A percentile compares a stretch with the other conserved stretches of the same genome.
Evolutionary conservation across 2,329 filamentous ascomycete genomes (phyloP).

Genomic region (Graphilbum fragrans): DNA sequence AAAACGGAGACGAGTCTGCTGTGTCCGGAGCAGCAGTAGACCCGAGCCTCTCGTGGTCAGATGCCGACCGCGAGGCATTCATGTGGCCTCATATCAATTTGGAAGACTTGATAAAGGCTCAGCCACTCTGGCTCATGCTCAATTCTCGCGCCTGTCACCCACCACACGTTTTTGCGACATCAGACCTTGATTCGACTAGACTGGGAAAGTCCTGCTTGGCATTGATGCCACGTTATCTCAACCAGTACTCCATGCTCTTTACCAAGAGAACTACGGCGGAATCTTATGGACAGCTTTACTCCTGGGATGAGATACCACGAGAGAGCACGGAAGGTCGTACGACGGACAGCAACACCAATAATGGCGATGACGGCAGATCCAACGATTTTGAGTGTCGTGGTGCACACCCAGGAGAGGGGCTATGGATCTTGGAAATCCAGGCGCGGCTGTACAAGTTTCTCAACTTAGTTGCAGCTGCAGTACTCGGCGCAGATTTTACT

Average conservation of each 20-base stretch:
- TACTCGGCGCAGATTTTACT: too few species aligned
- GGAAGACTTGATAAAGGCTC: conserved; percentile 5
- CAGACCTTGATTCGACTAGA: conserved; percentile 7
- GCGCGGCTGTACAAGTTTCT: conserved; percentile 8
- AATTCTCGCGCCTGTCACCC: conserved; percentile 1
- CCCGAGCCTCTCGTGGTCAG: conserved; percentile 5
- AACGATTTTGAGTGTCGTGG: too few species aligned
- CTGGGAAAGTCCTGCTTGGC: conserved; percentile 9
- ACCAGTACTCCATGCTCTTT: conserved; percentile 21
- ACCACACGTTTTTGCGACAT: conserved; percentile 6
- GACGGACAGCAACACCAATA: not conserved
- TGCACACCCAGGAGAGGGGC: conserved; percentile 9
- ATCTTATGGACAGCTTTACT: conserved; percentile 21
- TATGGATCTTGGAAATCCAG: conserved; percentile 10
- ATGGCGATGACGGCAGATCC: too few species aligned
- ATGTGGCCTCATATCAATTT: conserved; percentile 9
- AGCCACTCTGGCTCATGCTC: conserved; percentile 5
- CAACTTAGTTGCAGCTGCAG: not conserved
- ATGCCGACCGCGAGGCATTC: conserved; percentile 6
- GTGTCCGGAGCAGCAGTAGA: too few species aligned
- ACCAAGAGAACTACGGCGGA: conserved; percentile 14
- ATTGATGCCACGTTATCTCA: conserved; percentile 13
- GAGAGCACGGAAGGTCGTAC: too few species aligned
- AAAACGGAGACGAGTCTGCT: too few species aligned
- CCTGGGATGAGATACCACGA: conserved; percentile 9